A percentile compares a stretch with the other conserved stretches of the same genome.
Evolutionary conservation across 2,329 filamentous ascomycete genomes (phyloP).

Genomic region (Scedosporium dehoogii): DNA sequence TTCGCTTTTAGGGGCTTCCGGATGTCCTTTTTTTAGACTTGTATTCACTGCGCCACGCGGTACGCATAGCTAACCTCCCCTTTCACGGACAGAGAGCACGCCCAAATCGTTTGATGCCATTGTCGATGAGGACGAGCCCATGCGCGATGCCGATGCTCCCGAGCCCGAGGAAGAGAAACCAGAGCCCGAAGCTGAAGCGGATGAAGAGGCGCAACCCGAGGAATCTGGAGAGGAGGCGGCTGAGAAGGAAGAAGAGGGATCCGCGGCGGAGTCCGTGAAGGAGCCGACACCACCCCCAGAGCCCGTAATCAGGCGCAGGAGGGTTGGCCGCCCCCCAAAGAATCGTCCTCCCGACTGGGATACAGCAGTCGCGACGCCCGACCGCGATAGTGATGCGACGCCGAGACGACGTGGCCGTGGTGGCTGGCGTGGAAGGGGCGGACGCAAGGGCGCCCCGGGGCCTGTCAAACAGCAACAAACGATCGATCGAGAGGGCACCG

Average conservation of each 20-base stretch:
- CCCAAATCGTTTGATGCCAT: constrained; percentile 27
- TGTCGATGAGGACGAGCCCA: constrained; percentile 29
- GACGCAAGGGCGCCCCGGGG: constrained; percentile 56
- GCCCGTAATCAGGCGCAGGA: constrained; percentile 60
- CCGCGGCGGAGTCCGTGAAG: constrained; percentile 27
- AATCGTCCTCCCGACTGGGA: constrained; percentile 76
- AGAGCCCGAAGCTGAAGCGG: constrained; percentile 10
- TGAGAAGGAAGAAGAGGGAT: constrained; percentile 25
- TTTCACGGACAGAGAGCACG: constrained; percentile 27
- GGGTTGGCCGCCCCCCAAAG: constrained; percentile 79
- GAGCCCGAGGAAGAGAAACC: constrained; percentile 14
- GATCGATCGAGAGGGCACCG: constrained; percentile 88
- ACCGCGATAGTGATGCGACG: constrained; percentile 38
- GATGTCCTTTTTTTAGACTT: neutral
- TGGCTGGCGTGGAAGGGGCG: constrained; percentile 61
- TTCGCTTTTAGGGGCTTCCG: neutral
- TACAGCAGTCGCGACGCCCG: constrained; percentile 44
- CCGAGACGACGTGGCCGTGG: constrained; percentile 57
- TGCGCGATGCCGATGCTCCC: constrained; percentile 22
- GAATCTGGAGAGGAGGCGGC: constrained; percentile 27
- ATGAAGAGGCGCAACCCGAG: constrained; percentile 17
- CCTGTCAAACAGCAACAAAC: constrained; percentile 73
- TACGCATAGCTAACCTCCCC: constrained; percentile 14
- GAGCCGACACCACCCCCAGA: constrained; percentile 44
- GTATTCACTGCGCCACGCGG: constrained; percentile 3